A percentile compares a stretch with the other conserved stretches of the same genome.
These are phyloP conservation scores for Leptoxyphium fumago DNA, from an alignment of 2,329 filamentous ascomycete genomes.

Conservation along the genomic window DNA sequence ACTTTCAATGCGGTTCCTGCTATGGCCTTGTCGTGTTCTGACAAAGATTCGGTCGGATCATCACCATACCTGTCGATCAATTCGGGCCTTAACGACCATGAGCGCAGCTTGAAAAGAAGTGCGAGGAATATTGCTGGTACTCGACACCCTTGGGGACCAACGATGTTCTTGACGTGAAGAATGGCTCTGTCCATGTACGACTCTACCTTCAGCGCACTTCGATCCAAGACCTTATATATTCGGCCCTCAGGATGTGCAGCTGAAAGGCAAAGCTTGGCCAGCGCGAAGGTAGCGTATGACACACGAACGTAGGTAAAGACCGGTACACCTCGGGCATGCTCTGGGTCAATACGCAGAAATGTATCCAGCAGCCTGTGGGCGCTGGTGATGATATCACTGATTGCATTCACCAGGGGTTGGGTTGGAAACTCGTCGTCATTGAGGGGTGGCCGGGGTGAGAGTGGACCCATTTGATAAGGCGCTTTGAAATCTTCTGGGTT, in stretches of 20 bases:
- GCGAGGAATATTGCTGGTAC: slow-evolving; percentile 17
- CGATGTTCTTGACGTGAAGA: slow-evolving; percentile 49
- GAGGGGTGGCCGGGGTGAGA: slow-evolving; percentile 24
- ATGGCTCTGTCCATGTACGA: slow-evolving; percentile 57
- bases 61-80: slow-evolving; percentile 3
- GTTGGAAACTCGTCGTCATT: slow-evolving; percentile 22
- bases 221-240: slow-evolving; percentile 54
- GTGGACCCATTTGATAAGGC: slow-evolving; percentile 32
- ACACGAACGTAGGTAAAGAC: slow-evolving; percentile 59
- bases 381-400: slow-evolving; percentile 51
- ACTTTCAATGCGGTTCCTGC: not conserved
- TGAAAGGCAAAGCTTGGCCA: slow-evolving; percentile 61
- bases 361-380: slow-evolving; percentile 52
- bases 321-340: slow-evolving; percentile 48
- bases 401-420: slow-evolving; percentile 48
- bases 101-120: slow-evolving; percentile 16
- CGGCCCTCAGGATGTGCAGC: slow-evolving; percentile 49
- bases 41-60: not conserved
- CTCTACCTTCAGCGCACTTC: slow-evolving; percentile 49
- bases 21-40: not conserved
- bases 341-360: slow-evolving; percentile 46
- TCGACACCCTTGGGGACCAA: slow-evolving; percentile 24
- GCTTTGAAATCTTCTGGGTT: slow-evolving; percentile 37
- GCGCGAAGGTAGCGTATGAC: slow-evolving; percentile 54
- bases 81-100: slow-evolving; percentile 16